phyloP scores from a whole-genome alignment of 1,284 basidiomycete species.

The Inonotus obliquus region DNA sequence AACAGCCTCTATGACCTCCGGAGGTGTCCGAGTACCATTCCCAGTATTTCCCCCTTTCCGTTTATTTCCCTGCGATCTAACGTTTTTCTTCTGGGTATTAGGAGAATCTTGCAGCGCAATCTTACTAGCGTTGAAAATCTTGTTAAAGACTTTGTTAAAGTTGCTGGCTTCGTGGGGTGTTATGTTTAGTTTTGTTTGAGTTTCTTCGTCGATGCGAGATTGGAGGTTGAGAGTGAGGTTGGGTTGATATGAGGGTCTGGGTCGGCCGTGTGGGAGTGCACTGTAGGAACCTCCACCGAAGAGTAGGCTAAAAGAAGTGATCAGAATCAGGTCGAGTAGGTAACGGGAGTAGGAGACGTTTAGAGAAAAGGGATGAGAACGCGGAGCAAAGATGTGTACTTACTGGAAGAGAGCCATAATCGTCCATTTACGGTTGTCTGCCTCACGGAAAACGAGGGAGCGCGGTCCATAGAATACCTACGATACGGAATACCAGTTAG shows the following conservation, averaged over 20 bases:
- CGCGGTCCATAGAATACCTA: conserved; percentile 76
- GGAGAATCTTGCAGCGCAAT: too few relatives aligned
- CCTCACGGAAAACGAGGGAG: conserved; percentile 70
- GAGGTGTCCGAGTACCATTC: neutral
- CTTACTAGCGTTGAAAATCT: too few relatives aligned
- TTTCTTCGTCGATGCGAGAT: neutral
- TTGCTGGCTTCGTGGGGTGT: neutral
- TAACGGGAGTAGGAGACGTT: neutral
- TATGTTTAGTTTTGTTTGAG: neutral
- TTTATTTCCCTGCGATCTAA: neutral
- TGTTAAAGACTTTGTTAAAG: too few relatives aligned
- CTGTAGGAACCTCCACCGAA: neutral
- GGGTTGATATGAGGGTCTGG: neutral
- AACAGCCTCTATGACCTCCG: neutral
- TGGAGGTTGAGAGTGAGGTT: neutral
- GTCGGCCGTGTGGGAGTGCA: neutral
- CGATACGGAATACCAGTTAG: neutral
- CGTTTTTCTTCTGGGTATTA: too few relatives aligned
- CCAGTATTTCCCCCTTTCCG: neutral
- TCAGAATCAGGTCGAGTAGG: neutral
- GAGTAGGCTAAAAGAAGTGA: neutral
- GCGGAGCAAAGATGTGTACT: conserved; percentile 30
- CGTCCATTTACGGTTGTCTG: conserved; percentile 92
- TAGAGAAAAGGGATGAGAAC: neutral
- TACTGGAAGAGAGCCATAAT: conserved; percentile 87